phyloP scores from a whole-genome alignment of 129 eudicot genomes.

The Artemisia annua region DNA sequence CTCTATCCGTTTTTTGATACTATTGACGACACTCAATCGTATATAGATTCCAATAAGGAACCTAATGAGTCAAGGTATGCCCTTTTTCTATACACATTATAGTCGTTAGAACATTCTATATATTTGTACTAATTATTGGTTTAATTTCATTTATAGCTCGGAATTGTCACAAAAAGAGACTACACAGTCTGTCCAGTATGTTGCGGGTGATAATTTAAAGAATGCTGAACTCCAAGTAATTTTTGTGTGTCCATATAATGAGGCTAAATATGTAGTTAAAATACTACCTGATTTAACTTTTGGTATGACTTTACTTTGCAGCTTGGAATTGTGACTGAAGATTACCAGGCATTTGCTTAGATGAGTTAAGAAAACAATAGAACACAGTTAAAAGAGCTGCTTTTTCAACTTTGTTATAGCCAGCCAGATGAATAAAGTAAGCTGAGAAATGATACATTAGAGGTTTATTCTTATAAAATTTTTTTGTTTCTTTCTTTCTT shows the following conservation, averaged over 20 bases:
- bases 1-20: conserved; percentile 72
- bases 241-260: background rate
- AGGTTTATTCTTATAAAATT: conserved; percentile 20
- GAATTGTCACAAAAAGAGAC: conserved; percentile 64
- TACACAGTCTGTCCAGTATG: conserved; percentile 45
- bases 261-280: background rate
- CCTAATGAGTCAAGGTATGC: conserved; percentile 61
- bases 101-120: background rate
- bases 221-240: conserved; percentile 55
- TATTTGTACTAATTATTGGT: conserved; percentile 2
- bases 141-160: conserved; percentile 45
- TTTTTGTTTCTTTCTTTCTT: background rate
- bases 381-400: conserved; percentile 53
- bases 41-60: conserved; percentile 55
- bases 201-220: conserved; percentile 55
- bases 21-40: conserved; percentile 81
- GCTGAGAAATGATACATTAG: conserved; percentile 23
- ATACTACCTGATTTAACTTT: background rate
- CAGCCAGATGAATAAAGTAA: conserved; percentile 25
- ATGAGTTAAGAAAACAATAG: conserved; percentile 49
- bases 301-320: conserved; percentile 37
- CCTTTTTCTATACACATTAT: background rate
- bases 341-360: conserved; percentile 45
- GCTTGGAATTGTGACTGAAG: conserved; percentile 52
- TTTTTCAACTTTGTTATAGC: conserved; percentile 47